Base-by-base conservation (phyloP, 1,139 yeast genomes). In the Protomyces inundatus region DNA sequence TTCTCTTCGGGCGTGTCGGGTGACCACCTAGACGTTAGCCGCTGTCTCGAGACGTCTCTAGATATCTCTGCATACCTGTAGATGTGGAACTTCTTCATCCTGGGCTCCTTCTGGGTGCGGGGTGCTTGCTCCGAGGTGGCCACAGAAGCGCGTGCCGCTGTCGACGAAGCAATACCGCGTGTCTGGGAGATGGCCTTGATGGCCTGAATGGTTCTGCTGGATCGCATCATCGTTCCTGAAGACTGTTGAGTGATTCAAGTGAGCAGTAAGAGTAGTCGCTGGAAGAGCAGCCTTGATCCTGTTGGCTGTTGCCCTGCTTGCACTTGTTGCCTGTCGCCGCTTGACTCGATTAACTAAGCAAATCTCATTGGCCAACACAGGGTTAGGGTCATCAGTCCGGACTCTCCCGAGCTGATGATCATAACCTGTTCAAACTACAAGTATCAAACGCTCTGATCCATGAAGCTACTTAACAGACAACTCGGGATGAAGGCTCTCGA, bases 1-100 rank as follows among this genome's bases (percentile, higher is more conserved):
- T 91, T 90, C 72, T 85, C 85, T 72, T 89, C 93, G 64, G 98
- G 99, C 66, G 90, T 84, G 75, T 93, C 99, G 65, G 99, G 99
- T 74, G 88, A 54, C 98, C 98, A 93, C 37, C 61, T 57, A 48
- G n/a, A 37, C 10, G 35, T 42, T 23, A 14, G 10, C 35, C 34
- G 3, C 6, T 16, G 35, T 7, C 7, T 23, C 23, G 23, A 23
- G 23, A 23, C 23, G 23, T 23, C 23, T 23, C 23, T 23, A 2
- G 2, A 23, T 23, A 23, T 10, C 7, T 12, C 3, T 12, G n/a
- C 62, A 98, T 98, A 93, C 81, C 98, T 86, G 82, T 93, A 93
- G 72, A 93, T 86, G 76, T 91, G 90, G 78, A 93, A 90, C 61
- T 86, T 84, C 81, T 93, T 93, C 71, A 87, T 69, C 69, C 86